Evolutionary conservation across 805 yeast genomes (phyloP).

Genomic region (Ogataea methylovora): DNA sequence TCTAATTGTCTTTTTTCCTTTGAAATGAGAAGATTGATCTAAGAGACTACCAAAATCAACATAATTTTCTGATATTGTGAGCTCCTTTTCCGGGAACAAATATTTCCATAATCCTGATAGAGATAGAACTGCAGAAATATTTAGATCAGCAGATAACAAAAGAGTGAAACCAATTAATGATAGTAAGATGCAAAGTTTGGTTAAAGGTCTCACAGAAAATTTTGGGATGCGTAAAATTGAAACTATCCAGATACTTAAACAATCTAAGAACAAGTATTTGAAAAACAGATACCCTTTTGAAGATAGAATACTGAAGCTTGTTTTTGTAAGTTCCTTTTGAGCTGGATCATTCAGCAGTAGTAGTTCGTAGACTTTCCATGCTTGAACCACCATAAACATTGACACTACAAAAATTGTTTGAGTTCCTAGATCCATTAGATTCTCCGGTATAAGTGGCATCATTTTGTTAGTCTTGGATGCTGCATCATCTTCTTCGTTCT

Average conservation of each 20-base stretch:
- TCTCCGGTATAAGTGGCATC: slow-evolving; percentile 1
- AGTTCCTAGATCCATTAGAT: slow-evolving; percentile 58
- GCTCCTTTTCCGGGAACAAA: slow-evolving; percentile 21
- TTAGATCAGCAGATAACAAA: no score
- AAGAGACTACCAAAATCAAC: slow-evolving; percentile 27
- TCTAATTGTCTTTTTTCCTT: slow-evolving; percentile 80
- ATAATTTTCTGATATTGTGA: slow-evolving; percentile 24
- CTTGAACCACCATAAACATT: slow-evolving; percentile 66
- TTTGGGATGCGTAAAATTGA: slow-evolving; percentile 75
- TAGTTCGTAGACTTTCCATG: slow-evolving; percentile 77
- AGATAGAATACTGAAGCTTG: slow-evolving; percentile 27
- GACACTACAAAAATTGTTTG: slow-evolving; percentile 68
- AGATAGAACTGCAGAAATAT: no score
- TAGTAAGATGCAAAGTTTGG: no score
- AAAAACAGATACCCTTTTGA: slow-evolving; percentile 53
- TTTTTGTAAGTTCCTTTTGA: slow-evolving; percentile 11
- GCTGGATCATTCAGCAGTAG: slow-evolving; percentile 44
- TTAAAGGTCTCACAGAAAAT: no score
- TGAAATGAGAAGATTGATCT: slow-evolving; percentile 59
- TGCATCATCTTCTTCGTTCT: no score
- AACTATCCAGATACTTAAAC: slow-evolving; percentile 57
- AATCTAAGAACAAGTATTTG: slow-evolving; percentile 71
- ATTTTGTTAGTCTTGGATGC: background rate
- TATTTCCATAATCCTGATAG: slow-evolving; percentile 9
- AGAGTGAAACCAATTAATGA: no score